A percentile compares a stretch with the other conserved stretches of the same genome.
Evolutionary conservation across 768 basidiomycete genomes (phyloP).

Genomic region (Hysterangium stoloniferum): DNA sequence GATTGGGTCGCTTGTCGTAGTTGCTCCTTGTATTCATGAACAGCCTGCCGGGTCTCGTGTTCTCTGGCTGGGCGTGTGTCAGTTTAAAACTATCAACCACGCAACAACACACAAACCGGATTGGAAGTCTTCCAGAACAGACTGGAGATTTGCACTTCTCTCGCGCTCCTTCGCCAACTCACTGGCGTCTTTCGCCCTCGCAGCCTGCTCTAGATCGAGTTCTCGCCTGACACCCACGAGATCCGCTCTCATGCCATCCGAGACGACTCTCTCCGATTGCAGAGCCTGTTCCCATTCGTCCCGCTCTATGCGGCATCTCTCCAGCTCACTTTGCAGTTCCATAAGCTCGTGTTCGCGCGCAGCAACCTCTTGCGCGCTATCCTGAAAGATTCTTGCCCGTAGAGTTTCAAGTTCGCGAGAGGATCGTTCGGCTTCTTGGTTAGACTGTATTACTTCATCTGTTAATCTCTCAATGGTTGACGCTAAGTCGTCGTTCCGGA

Average conservation of each 20-base stretch:
- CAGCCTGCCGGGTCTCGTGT: slow-evolving; percentile 78
- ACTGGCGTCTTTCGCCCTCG: slow-evolving; percentile 42
- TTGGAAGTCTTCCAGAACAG: slow-evolving; percentile 94
- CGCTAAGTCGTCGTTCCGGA: slow-evolving; percentile 67
- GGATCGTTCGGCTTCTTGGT: slow-evolving; percentile 66
- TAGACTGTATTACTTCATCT: slow-evolving; percentile 66
- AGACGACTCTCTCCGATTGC: slow-evolving; percentile 56
- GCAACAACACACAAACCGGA: slow-evolving; percentile 46
- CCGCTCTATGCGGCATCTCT: slow-evolving; percentile 76
- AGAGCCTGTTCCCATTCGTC: slow-evolving; percentile 61
- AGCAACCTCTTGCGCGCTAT: slow-evolving; percentile 60
- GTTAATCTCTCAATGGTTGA: slow-evolving; percentile 73
- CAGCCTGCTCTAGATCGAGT: slow-evolving; percentile 56
- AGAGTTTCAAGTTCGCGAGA: slow-evolving; percentile 62
- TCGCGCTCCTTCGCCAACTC: slow-evolving; percentile 64
- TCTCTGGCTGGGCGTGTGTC: slow-evolving; percentile 62
- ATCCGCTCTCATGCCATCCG: slow-evolving; percentile 61
- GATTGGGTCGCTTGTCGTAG: slow-evolving; percentile 61
- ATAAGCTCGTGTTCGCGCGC: slow-evolving; percentile 73
- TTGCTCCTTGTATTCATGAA: slow-evolving; percentile 74
- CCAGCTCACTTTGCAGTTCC: slow-evolving; percentile 79
- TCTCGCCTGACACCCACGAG: slow-evolving; percentile 53
- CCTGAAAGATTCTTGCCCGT: slow-evolving; percentile 56
- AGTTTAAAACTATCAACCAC: background rate
- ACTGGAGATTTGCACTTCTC: slow-evolving; percentile 77